phyloP scores from a whole-genome alignment of 495 filamentous ascomycete species.

The Penicillium robsamsonii region DNA sequence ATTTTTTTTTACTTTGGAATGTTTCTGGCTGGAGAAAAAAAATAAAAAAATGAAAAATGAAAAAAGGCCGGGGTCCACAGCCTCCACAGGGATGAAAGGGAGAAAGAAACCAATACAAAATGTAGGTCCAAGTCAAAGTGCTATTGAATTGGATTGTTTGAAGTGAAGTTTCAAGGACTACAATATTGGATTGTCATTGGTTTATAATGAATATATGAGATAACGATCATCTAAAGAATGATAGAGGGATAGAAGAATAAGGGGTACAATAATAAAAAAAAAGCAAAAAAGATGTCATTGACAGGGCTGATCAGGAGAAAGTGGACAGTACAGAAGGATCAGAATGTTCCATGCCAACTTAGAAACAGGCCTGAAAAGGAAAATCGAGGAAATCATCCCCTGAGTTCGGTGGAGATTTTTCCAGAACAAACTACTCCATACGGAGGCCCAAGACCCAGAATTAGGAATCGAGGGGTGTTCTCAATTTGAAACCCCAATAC shows the following conservation, averaged over 20 bases:
- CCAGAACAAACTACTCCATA: constrained; percentile 10
- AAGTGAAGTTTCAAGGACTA: constrained; percentile 1
- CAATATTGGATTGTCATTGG: background rate
- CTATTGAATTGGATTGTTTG: constrained; percentile 13
- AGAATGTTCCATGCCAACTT: constrained; percentile 7
- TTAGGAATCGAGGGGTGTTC: background rate
- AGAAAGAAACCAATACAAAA: constrained; percentile 7
- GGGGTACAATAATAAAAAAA: background rate
- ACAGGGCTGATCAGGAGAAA: constrained; percentile 16
- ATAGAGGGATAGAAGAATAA: background rate
- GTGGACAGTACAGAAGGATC: constrained; percentile 4
- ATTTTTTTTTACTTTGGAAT: background rate
- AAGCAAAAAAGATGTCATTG: background rate
- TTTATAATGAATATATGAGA: background rate
- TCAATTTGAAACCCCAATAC: background rate
- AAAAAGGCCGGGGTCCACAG: background rate
- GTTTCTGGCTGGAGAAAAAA: background rate
- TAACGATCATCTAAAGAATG: constrained; percentile 2
- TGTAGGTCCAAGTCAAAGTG: background rate
- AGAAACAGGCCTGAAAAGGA: constrained; percentile 23
- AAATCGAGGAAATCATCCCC: constrained; percentile 14
- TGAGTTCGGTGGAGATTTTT: constrained; percentile 9
- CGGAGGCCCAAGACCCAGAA: background rate
- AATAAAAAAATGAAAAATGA: background rate
- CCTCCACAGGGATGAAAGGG: constrained; percentile 11